Evolutionary conservation across 441 rosid species (phyloP).

Genomic region (Heliophila coronopifolia): DNA sequence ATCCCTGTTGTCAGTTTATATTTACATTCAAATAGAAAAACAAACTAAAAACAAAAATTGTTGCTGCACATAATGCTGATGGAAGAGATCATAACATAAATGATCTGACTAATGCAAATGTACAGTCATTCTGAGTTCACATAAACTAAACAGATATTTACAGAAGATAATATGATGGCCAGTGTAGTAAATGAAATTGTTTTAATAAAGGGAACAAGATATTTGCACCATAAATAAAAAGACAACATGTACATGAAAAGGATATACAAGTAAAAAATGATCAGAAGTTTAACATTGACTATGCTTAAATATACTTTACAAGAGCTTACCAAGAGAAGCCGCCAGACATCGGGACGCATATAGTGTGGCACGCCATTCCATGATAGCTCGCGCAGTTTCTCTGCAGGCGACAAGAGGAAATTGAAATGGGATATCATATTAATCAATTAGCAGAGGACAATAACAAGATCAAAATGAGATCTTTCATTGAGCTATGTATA

Average conservation of each 20-base stretch:
- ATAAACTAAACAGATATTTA: not conserved
- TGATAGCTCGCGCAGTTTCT: conserved; percentile 79
- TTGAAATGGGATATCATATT: not conserved
- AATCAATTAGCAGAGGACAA: not conserved
- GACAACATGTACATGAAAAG: not conserved
- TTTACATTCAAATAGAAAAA: conserved; percentile 41
- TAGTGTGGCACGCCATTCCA: conserved; percentile 98
- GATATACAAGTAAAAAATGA: not conserved
- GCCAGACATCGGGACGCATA: conserved; percentile 92
- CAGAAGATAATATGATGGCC: not conserved
- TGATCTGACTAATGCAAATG: not conserved
- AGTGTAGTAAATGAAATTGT: not conserved
- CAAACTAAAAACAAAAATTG: conserved; percentile 14
- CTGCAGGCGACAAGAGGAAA: conserved; percentile 34
- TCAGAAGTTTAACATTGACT: not conserved
- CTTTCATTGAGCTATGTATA: not conserved
- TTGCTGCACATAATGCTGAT: conserved; percentile 1
- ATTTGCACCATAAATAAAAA: not conserved
- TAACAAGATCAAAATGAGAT: not conserved
- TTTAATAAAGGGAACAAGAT: not conserved
- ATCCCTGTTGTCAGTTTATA: conserved; percentile 97
- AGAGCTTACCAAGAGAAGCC: conserved; percentile 86
- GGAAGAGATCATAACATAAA: not conserved
- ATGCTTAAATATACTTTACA: not conserved
- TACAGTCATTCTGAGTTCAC: not conserved